Conservation (phyloP, 2,329 filamentous ascomycete genomes). For the Fusarium longipes region DNA sequence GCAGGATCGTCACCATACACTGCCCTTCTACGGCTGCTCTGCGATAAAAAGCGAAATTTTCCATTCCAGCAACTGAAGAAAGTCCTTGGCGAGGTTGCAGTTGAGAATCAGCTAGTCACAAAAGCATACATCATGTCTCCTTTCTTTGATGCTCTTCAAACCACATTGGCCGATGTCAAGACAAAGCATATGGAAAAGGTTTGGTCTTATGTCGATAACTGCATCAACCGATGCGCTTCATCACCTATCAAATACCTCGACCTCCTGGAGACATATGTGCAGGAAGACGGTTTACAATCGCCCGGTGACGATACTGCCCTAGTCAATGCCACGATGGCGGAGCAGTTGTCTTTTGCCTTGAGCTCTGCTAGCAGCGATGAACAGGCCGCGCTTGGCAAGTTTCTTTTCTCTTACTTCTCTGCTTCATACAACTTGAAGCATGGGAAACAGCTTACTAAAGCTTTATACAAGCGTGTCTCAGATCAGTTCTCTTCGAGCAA, state of each 20-base stretch:
- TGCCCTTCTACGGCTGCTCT: constrained; percentile 68
- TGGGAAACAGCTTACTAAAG: constrained; percentile 42
- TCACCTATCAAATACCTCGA: constrained; percentile 88
- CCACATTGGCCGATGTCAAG: constrained; percentile 33
- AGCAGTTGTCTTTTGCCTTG: constrained; percentile 80
- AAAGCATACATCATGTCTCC: constrained; percentile 60
- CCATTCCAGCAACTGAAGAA: constrained; percentile 60
- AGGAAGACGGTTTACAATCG: constrained; percentile 45
- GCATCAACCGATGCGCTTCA: constrained; percentile 76
- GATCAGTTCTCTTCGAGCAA: constrained; percentile 47
- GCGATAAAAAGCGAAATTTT: constrained; percentile 46
- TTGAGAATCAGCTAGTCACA: constrained; percentile 75
- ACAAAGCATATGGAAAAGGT: constrained; percentile 55
- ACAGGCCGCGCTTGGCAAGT: constrained; percentile 62
- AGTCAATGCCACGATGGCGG: constrained; percentile 74
- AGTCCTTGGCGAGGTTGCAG: constrained; percentile 69
- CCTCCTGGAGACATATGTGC: constrained; percentile 63
- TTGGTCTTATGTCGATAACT: constrained; percentile 84
- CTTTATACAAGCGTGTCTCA: constrained; percentile 48
- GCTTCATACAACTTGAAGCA: constrained; percentile 65
- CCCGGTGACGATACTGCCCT: constrained; percentile 61
- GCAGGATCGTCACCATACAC: constrained; percentile 71
- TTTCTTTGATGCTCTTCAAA: constrained; percentile 54
- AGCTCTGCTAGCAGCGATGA: constrained; percentile 60
- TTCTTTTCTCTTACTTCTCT: constrained; percentile 69